phyloP scores from a whole-genome alignment of 2,329 filamentous ascomycete species.

The Venturia carpophila region DNA sequence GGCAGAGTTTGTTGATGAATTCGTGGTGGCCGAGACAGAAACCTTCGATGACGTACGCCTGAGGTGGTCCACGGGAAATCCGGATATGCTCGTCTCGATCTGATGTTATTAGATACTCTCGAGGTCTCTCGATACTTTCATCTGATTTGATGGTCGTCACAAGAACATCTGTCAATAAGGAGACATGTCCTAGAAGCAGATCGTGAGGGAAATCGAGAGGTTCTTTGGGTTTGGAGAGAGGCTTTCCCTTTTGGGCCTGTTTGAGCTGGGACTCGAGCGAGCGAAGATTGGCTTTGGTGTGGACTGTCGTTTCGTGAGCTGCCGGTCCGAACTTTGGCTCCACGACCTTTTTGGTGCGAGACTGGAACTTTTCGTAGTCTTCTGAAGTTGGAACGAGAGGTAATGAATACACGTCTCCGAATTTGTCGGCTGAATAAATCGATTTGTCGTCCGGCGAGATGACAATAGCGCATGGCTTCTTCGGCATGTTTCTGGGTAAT shows the following conservation, averaged over 20 bases:
- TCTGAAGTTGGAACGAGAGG: slow-evolving; percentile 53
- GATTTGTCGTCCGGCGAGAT: slow-evolving; percentile 61
- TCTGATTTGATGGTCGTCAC: slow-evolving; percentile 43
- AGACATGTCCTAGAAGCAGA: slow-evolving; percentile 85
- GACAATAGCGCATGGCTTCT: slow-evolving; percentile 71
- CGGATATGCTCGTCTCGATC: slow-evolving; percentile 81
- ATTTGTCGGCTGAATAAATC: slow-evolving; percentile 85
- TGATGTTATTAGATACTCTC: slow-evolving; percentile 56
- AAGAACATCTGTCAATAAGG: slow-evolving; percentile 74
- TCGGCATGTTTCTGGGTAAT: slow-evolving; percentile 64
- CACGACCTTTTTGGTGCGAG: slow-evolving; percentile 17
- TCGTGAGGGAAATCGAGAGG: slow-evolving; percentile 60
- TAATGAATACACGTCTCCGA: slow-evolving; percentile 88
- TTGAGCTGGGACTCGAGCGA: slow-evolving; percentile 51
- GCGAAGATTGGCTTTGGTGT: slow-evolving; percentile 52
- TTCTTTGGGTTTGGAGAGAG: slow-evolving; percentile 32
- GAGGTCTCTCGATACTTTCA: slow-evolving; percentile 26
- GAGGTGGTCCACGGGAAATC: slow-evolving; percentile 70
- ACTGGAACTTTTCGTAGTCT: slow-evolving; percentile 26
- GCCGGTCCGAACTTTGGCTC: slow-evolving; percentile 38
- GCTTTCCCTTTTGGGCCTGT: slow-evolving; percentile 31
- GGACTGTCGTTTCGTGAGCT: slow-evolving; percentile 52
- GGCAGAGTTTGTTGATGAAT: slow-evolving; percentile 70
- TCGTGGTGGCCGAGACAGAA: slow-evolving; percentile 85
- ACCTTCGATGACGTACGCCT: slow-evolving; percentile 78